phyloP scores from a whole-genome alignment of 2,329 filamentous ascomycete species.

The Fusarium subtropicale region DNA sequence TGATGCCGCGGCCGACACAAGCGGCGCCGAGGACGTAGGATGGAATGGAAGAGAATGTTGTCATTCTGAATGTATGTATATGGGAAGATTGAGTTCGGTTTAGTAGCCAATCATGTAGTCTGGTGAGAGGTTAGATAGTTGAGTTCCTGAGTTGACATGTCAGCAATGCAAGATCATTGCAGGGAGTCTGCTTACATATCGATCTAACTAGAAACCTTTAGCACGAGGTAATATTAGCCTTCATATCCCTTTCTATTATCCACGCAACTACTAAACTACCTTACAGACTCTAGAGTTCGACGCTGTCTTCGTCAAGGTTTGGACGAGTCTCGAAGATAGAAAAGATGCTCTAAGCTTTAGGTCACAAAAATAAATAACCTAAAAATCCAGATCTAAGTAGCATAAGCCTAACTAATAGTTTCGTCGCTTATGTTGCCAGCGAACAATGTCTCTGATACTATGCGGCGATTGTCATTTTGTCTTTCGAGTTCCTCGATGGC shows the following conservation, averaged over 20 bases:
- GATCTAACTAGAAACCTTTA: neutral
- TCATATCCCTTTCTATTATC: neutral
- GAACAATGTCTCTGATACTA: too few species aligned
- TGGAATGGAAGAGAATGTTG: conserved; percentile 42
- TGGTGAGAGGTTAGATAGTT: neutral
- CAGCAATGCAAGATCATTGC: neutral
- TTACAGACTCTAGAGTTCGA: too few species aligned
- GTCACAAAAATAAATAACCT: too few species aligned
- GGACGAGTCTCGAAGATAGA: too few species aligned
- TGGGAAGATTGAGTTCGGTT: too few species aligned
- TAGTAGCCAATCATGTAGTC: neutral
- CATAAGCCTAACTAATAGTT: too few species aligned
- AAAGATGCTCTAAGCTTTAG: too few species aligned
- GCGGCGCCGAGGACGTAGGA: conserved; percentile 42
- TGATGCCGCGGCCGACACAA: conserved; percentile 43
- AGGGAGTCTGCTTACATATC: conserved; percentile 11
- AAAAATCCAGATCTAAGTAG: too few species aligned
- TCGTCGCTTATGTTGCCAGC: too few species aligned
- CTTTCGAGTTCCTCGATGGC: too few species aligned
- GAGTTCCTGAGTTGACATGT: neutral
- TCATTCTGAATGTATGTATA: conserved; percentile 13
- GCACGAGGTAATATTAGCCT: neutral
- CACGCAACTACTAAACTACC: neutral
- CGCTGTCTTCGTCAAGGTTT: too few species aligned
- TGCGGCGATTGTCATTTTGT: too few species aligned